phyloP scores from a whole-genome alignment of 192 early-diverging fungal species.

The Dimargaris cristalligena region DNA sequence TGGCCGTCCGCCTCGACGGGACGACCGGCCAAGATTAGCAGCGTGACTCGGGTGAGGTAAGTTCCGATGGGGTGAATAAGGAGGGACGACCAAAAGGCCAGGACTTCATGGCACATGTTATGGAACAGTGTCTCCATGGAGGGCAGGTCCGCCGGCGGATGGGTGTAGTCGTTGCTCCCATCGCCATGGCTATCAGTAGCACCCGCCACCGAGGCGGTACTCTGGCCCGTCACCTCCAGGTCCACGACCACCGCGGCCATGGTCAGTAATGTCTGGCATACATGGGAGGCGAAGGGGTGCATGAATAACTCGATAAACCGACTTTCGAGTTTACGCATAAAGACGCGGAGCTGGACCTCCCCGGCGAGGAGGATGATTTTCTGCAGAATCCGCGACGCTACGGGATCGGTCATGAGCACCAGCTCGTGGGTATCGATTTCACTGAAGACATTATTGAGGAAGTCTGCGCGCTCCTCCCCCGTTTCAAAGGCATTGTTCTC shows the following conservation, averaged over 20 bases:
- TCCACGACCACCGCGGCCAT: slow-evolving; percentile 57
- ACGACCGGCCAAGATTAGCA: slow-evolving; percentile 51
- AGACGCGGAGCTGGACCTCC: slow-evolving; percentile 56
- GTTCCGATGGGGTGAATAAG: slow-evolving; percentile 61
- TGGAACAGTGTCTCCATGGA: slow-evolving; percentile 48
- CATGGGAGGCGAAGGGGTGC: slow-evolving; percentile 78
- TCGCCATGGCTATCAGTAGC: slow-evolving; percentile 16
- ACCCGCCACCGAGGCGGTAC: slow-evolving; percentile 13
- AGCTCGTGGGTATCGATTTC: slow-evolving; percentile 63
- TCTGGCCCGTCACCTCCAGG: slow-evolving; percentile 41
- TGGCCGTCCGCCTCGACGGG: slow-evolving; percentile 28
- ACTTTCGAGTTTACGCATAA: slow-evolving; percentile 39
- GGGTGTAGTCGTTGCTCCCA: slow-evolving; percentile 11
- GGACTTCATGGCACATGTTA: slow-evolving; percentile 35
- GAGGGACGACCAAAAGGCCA: slow-evolving; percentile 32
- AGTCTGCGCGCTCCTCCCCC: slow-evolving; percentile 37
- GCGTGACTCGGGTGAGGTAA: slow-evolving; percentile 50
- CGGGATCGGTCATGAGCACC: slow-evolving; percentile 53
- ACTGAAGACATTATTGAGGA: slow-evolving; percentile 56
- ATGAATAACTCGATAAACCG: slow-evolving; percentile 47
- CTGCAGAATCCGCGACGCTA: slow-evolving; percentile 60
- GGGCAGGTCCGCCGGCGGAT: slow-evolving; percentile 33
- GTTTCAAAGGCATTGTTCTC: slow-evolving; percentile 41
- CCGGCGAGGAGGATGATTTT: slow-evolving; percentile 54
- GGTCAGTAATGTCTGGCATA: slow-evolving; percentile 63